Evolutionary conservation across 2,329 filamentous ascomycete species (phyloP), one percentile per base, ranked within the genome.

Genomic region (Pyricularia sp.): DNA sequence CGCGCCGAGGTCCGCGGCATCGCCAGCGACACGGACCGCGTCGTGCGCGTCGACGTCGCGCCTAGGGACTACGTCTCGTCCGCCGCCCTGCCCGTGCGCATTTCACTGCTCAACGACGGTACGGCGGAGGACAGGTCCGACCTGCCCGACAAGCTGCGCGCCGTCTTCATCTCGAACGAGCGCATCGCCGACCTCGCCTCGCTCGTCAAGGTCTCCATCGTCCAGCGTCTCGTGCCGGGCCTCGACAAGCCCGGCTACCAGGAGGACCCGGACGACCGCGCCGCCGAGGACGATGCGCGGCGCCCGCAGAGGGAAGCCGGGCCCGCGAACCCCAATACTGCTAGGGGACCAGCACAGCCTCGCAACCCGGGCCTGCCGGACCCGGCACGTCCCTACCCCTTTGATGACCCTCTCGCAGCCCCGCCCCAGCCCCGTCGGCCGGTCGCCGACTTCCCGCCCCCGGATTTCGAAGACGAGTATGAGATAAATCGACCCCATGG

Each of bases 401-500:
- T 75, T 70, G 80, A 86, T 65, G 89, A 90, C 74, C 89, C 87
- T n/a, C 84, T 91, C 50, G 87, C 85, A 12, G 85, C 82, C 1
- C 85, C 86, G 17, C 88, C 85, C 0, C 83, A 83, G 25, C 91
- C 68, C 17, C 17, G n/a, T 2, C 31, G 23, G 10, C 93, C 94
- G 0, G 80, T 85, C 0, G 88, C 84, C 11, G 92, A 94, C 72
- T 93, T 97, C 72, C 88, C 90, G 0, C 94, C 94, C 0, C 95
- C 95, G 0, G 92, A 88, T 25, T 98, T 98, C 72, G 95, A 98
- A 72, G 94, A 99, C 76, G 93, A 97, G 75, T 90, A 93, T 74
- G 92, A 97, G 71, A 85, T 97, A 70, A 88, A 92, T 71, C 84
- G 88, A 0, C 91, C 89, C 2, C 85, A 88, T 11, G 77, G 50